phyloP scores from a whole-genome alignment of 768 basidiomycete genomes.

The Auricularia cornea region DNA sequence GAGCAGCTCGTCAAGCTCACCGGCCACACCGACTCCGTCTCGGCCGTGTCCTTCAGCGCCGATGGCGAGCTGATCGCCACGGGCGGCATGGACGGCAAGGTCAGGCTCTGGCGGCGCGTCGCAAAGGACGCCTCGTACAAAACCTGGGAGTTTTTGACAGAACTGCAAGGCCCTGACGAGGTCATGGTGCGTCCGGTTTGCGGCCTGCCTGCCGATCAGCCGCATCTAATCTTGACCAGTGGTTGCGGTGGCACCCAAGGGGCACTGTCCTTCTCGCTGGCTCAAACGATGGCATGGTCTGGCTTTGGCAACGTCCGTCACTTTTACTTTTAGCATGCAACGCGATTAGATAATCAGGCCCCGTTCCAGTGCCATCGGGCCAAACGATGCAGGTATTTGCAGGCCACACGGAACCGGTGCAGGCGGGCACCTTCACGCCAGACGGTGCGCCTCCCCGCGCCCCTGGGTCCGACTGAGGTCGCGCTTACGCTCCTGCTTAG shows the following conservation, averaged over 20 bases:
- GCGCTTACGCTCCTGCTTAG: slow-evolving; percentile 26
- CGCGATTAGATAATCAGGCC: slow-evolving; percentile 1
- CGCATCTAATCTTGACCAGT: slow-evolving; percentile 37
- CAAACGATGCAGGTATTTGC: slow-evolving; percentile 94
- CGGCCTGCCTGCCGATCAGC: background rate
- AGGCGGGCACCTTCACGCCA: slow-evolving; percentile 86
- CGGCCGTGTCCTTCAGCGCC: slow-evolving; percentile 62
- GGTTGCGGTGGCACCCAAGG: slow-evolving; percentile 94
- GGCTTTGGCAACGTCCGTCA: slow-evolving; percentile 95
- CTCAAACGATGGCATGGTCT: slow-evolving; percentile 86
- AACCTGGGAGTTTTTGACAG: slow-evolving; percentile 91
- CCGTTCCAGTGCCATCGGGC: slow-evolving; percentile 77
- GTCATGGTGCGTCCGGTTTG: slow-evolving; percentile 63
- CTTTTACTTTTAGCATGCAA: slow-evolving; percentile 1
- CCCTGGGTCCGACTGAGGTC: background rate
- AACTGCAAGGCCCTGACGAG: slow-evolving; percentile 91
- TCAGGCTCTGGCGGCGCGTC: slow-evolving; percentile 85
- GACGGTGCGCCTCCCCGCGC: slow-evolving; percentile 45
- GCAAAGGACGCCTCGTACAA: slow-evolving; percentile 33
- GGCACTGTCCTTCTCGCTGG: slow-evolving; percentile 84
- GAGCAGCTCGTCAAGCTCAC: slow-evolving; percentile 75
- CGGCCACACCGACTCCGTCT: slow-evolving; percentile 91
- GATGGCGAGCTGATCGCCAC: slow-evolving; percentile 94
- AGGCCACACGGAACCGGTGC: slow-evolving; percentile 76
- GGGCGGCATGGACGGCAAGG: slow-evolving; percentile 96